Base-by-base conservation (phyloP, 805 yeast genomes). In the Lachancea cidri region DNA sequence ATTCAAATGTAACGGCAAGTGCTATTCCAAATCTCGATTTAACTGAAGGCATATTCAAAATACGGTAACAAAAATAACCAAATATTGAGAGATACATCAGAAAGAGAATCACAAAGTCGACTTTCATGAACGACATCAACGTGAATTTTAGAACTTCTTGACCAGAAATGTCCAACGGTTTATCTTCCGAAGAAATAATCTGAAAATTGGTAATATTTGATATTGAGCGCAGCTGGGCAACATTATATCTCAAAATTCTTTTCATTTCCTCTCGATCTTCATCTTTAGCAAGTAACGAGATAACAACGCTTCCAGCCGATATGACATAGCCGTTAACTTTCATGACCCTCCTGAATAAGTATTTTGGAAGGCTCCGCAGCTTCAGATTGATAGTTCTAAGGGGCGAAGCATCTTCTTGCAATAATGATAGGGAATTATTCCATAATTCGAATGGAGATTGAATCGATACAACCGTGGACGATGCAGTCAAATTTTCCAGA, bases 401-500 rank as follows among this genome's bases (percentile, higher is more conserved):
- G 2, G 66, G 56, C 11, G 61, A 57, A 20, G 45, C 43, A 52
- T 72, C 79, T 3, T 45, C 39, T 3, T 32, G 17, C 22, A 73
- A 48, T 3, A 17, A 4, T 1, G 47, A 45, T 1, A 47, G 27
- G 39, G 66, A 50, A 47, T 67, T 64, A 29, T 63, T 53, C 79
- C 80, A 75, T 39, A 61, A 62, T 11, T 60, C 60, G 3, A 74
- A 55, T 0, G 77, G 74, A 0, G 77, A 65, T 43, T 65, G 66
- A 5, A 71, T 17, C 35, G 45, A 48, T 2, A 43, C 55, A 14
- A 43, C 47, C 4, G 49, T 40, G 2, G 42, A 17, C 1, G 35
- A 18, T 4, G 35, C 44, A 4, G 36, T 13, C 13, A 56, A 42
- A 4, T 58, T 66, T 1, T 46, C 33, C 5, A 63, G 45, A 7